Percentiles rank a stretch among this genome's conserved stretches.
Conservation (phyloP, 2,329 filamentous ascomycete genomes). For the Trichoderma oligosporum region DNA sequence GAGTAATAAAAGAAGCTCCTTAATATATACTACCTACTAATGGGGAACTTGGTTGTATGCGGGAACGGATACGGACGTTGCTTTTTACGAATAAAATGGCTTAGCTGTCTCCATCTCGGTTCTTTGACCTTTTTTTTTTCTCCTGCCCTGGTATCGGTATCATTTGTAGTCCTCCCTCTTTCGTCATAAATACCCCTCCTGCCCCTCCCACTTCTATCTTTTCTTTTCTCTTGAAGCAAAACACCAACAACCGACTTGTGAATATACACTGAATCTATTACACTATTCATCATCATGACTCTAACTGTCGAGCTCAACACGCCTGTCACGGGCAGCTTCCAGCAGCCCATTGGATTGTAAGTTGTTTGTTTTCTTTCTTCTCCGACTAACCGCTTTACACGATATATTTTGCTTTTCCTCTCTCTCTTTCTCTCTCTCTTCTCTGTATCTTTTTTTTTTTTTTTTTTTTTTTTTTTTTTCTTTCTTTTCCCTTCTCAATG, state of each 20-base stretch:
- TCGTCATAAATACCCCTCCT: conserved; percentile 6
- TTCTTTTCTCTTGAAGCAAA: background rate
- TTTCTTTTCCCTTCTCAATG: background rate
- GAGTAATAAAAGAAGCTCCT: background rate
- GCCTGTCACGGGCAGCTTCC: conserved; percentile 57
- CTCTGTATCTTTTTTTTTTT: too few species aligned
- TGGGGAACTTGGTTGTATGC: background rate
- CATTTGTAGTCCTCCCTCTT: background rate
- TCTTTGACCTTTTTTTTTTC: background rate
- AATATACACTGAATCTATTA: background rate
- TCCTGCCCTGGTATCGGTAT: background rate
- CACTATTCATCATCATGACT: conserved; percentile 41
- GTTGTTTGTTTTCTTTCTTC: conserved; percentile 24
- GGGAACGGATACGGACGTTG: background rate
- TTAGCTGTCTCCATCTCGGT: background rate
- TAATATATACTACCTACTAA: too few species aligned
- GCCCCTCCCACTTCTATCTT: background rate
- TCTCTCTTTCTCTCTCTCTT: background rate
- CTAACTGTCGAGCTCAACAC: conserved; percentile 63
- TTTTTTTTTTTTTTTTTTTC: too few species aligned
- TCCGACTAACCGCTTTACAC: too few species aligned
- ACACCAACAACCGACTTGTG: background rate
- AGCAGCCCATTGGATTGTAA: conserved; percentile 60
- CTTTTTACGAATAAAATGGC: conserved; percentile 7
- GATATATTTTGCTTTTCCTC: too few species aligned